Conservation (phyloP, 2,329 filamentous ascomycete species). For the Trichoderma asperellum region DNA sequence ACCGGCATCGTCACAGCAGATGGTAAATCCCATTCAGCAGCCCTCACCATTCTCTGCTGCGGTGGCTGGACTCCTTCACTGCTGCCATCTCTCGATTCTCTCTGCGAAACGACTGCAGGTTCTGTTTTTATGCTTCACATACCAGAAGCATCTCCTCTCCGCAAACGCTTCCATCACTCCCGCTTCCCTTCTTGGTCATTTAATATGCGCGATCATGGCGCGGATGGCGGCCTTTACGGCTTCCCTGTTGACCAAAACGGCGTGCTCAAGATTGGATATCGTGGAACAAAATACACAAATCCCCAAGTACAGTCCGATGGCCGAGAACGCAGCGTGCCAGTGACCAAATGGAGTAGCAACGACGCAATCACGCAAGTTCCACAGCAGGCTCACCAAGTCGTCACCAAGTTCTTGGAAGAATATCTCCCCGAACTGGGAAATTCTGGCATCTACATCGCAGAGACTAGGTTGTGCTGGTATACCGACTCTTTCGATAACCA, state of each 20-base stretch:
- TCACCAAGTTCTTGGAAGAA: constrained; percentile 43
- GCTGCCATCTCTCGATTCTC: constrained; percentile 45
- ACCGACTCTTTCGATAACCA: constrained; percentile 43
- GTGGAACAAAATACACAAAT: constrained; percentile 56
- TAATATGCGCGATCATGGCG: constrained; percentile 38
- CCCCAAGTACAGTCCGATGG: constrained; percentile 44
- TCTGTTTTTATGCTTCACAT: constrained; percentile 50
- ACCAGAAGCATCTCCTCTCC: constrained; percentile 36
- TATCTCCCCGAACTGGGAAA: constrained; percentile 49
- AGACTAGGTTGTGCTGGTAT: constrained; percentile 40
- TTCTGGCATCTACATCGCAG: constrained; percentile 38
- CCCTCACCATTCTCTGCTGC: constrained; percentile 46
- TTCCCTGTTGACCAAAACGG: constrained; percentile 50
- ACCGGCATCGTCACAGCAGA: constrained; percentile 47
- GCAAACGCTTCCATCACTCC: constrained; percentile 43
- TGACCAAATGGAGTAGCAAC: constrained; percentile 42
- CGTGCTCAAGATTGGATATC: constrained; percentile 54
- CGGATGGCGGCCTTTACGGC: constrained; percentile 51
- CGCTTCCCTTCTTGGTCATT: constrained; percentile 52
- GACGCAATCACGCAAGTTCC: constrained; percentile 34
- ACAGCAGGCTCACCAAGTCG: constrained; percentile 35
- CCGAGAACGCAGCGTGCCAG: constrained; percentile 44
- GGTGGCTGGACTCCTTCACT: constrained; percentile 51
- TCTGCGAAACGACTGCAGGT: constrained; percentile 55
- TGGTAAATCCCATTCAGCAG: constrained; percentile 40